Percentiles rank a stretch among this genome's conserved stretches.
Conservation (phyloP, 2,329 filamentous ascomycete species). For the Xylariales sp. region DNA sequence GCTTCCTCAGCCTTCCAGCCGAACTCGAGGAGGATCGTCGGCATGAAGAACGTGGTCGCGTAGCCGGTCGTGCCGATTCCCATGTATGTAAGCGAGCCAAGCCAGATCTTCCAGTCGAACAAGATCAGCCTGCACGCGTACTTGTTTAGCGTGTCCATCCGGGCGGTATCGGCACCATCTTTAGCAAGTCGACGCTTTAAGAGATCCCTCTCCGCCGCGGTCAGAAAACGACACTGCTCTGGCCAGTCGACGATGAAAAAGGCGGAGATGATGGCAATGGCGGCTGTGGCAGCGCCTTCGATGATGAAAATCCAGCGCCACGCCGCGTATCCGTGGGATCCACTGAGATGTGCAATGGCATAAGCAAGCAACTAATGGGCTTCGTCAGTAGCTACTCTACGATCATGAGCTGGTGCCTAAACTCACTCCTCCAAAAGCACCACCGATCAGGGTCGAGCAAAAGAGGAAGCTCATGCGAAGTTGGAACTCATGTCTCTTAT, state of each 20-base stretch:
- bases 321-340: conserved; percentile 34
- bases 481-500: conserved; percentile 44
- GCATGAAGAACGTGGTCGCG: conserved; percentile 34
- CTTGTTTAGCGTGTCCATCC: conserved; percentile 27
- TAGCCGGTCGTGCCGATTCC: conserved; percentile 28
- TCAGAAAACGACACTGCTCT: conserved; percentile 41
- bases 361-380: conserved; percentile 38
- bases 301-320: conserved; percentile 45
- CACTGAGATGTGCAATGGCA: conserved; percentile 40
- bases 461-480: conserved; percentile 40
- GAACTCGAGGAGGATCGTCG: conserved; percentile 36
- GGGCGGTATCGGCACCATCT: conserved; percentile 21
- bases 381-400: not conserved
- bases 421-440: conserved; percentile 37
- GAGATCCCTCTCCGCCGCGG: conserved; percentile 32
- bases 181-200: conserved; percentile 26
- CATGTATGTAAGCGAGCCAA: conserved; percentile 29
- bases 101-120: conserved; percentile 35
- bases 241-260: conserved; percentile 48
- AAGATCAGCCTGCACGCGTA: conserved; percentile 26
- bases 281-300: conserved; percentile 36
- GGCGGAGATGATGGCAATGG: conserved; percentile 26
- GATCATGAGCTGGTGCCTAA: conserved; percentile 24
- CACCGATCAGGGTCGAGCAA: conserved; percentile 34
- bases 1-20: conserved; percentile 30